A percentile compares a stretch with the other conserved stretches of the same genome.
These are phyloP conservation scores for Russula emetica DNA, from an alignment of 768 basidiomycete species.

Conservation along the genomic window DNA sequence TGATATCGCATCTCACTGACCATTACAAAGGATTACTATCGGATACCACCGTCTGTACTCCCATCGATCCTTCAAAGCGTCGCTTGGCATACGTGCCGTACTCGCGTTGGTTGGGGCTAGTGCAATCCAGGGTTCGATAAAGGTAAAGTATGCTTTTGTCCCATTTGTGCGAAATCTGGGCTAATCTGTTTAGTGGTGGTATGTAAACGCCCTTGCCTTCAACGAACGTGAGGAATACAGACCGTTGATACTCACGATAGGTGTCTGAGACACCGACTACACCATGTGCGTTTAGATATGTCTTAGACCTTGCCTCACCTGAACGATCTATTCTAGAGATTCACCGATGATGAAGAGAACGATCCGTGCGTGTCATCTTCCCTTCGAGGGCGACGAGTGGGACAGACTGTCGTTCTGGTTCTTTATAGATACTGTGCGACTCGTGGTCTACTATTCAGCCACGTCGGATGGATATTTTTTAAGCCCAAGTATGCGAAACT, in stretches of 20 bases:
- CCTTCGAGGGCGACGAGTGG: background rate
- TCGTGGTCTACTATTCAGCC: slow-evolving; percentile 66
- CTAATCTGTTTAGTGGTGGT: slow-evolving; percentile 26
- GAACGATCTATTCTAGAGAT: slow-evolving; percentile 45
- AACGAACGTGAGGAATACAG: background rate
- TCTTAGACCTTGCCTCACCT: background rate
- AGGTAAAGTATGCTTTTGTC: slow-evolving; percentile 39
- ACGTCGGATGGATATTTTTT: slow-evolving; percentile 85
- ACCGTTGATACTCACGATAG: slow-evolving; percentile 55
- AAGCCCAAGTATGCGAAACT: slow-evolving; percentile 64
- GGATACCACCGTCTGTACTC: slow-evolving; percentile 81
- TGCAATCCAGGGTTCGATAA: slow-evolving; percentile 77
- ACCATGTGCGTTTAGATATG: slow-evolving; percentile 49
- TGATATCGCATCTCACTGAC: background rate
- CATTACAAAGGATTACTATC: slow-evolving; percentile 52
- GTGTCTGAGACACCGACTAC: slow-evolving; percentile 69
- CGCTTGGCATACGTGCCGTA: slow-evolving; percentile 48
- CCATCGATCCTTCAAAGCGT: slow-evolving; percentile 64
- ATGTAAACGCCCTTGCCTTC: background rate
- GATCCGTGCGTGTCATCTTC: slow-evolving; percentile 48
- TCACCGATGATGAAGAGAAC: slow-evolving; percentile 63
- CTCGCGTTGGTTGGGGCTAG: slow-evolving; percentile 65
- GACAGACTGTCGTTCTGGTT: background rate
- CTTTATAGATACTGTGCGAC: slow-evolving; percentile 62
- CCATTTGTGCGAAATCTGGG: background rate